Evolutionary conservation across 352 stramenopile species (phyloP).

Genomic region (Saprolegnia parasitica): DNA sequence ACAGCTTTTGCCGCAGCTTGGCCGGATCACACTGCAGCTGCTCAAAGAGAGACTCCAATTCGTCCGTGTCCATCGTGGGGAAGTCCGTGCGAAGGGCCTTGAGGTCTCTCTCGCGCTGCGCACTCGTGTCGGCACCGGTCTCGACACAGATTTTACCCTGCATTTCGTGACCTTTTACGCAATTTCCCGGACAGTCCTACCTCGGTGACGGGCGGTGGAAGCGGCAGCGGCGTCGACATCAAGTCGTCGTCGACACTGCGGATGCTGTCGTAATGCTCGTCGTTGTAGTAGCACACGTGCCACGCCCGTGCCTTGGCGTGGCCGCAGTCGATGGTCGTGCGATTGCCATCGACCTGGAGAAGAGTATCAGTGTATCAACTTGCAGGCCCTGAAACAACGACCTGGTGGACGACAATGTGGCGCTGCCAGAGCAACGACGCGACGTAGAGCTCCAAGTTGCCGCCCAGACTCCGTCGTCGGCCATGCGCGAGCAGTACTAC

Average conservation of each 20-base stretch:
- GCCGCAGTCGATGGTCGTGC: slow-evolving; percentile 30
- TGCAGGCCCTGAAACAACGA: no score
- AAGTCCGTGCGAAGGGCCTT: neutral
- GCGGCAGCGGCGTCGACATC: slow-evolving; percentile 38
- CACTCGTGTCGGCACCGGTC: neutral
- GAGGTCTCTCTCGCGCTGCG: neutral
- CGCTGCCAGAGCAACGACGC: slow-evolving; percentile 63
- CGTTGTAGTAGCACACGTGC: slow-evolving; percentile 29
- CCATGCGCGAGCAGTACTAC: slow-evolving; percentile 76
- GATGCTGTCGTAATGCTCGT: slow-evolving; percentile 79
- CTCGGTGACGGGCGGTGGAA: slow-evolving; percentile 42
- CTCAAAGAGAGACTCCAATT: neutral
- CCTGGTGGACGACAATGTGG: slow-evolving; percentile 74
- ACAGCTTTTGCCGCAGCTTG: slow-evolving; percentile 13
- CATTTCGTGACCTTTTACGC: neutral
- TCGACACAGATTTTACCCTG: slow-evolving; percentile 28
- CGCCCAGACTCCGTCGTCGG: slow-evolving; percentile 72
- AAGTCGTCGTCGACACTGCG: slow-evolving; percentile 37
- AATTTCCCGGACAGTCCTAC: neutral
- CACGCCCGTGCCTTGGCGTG: neutral
- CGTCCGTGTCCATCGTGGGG: neutral
- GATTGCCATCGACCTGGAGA: slow-evolving; percentile 42
- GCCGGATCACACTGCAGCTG: slow-evolving; percentile 20
- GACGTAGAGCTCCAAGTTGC: slow-evolving; percentile 78
- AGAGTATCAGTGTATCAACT: slow-evolving; percentile 46